Evolutionary conservation across 768 basidiomycete species (phyloP).

Genomic region (Panaeolus cyanescens): DNA sequence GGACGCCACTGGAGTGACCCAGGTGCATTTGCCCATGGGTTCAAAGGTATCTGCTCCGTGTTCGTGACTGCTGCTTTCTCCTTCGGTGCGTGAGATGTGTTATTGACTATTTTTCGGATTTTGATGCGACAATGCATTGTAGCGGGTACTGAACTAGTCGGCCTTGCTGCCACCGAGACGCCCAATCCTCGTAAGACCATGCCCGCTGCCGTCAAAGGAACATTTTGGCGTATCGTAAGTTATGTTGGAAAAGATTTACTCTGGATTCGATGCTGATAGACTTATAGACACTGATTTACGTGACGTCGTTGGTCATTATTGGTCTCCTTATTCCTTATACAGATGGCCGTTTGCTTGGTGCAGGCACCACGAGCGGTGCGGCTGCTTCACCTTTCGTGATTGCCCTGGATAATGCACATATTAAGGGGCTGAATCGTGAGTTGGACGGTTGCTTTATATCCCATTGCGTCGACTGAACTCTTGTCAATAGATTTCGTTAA

Average conservation of each 20-base stretch:
- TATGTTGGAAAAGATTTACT: background rate
- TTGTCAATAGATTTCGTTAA: conserved; percentile 39
- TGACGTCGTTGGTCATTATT: conserved; percentile 44
- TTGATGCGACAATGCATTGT: too few relatives aligned
- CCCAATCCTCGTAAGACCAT: conserved; percentile 45
- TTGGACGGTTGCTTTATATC: background rate
- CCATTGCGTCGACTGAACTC: background rate
- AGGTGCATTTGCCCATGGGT: conserved; percentile 45
- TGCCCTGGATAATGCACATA: conserved; percentile 39
- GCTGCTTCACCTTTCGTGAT: conserved; percentile 50
- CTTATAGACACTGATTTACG: conserved; percentile 42
- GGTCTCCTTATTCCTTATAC: conserved; percentile 39
- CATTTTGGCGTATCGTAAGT: conserved; percentile 49
- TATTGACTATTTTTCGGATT: too few relatives aligned
- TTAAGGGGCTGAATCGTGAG: conserved; percentile 45
- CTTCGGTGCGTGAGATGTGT: too few relatives aligned
- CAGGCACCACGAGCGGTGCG: conserved; percentile 25
- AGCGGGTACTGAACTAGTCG: conserved; percentile 50
- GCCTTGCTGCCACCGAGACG: conserved; percentile 47
- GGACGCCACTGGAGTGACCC: conserved; percentile 38
- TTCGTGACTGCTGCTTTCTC: conserved; percentile 51
- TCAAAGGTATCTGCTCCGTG: conserved; percentile 46
- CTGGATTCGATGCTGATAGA: background rate
- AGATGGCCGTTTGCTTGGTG: conserved; percentile 37
- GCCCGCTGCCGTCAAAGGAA: conserved; percentile 48